Percentiles rank a stretch among this genome's conserved stretches.
phyloP scores from a whole-genome alignment of 371 early-diverging fungal genomes.

The Apophysomyces ossiformis region DNA sequence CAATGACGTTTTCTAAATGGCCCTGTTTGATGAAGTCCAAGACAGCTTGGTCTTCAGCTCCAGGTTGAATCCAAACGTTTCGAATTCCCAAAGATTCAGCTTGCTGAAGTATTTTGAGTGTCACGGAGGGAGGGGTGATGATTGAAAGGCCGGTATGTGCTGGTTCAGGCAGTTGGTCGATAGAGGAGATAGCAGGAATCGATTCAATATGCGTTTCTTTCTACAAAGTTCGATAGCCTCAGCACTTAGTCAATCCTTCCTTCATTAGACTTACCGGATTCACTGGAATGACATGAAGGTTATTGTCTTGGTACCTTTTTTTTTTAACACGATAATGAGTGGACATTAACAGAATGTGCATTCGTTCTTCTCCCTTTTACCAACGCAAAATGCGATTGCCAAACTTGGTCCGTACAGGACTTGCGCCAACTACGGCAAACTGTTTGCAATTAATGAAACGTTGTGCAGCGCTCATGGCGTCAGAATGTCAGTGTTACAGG shows the following conservation, averaged over 20 bases:
- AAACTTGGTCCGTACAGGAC: constrained; percentile 69
- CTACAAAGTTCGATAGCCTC: constrained; percentile 23
- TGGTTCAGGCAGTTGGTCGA: constrained; percentile 51
- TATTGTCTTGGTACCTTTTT: constrained; percentile 43
- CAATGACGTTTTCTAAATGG: constrained; percentile 58
- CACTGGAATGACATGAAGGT: constrained; percentile 50
- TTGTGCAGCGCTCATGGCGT: constrained; percentile 17
- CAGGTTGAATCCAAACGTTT: constrained; percentile 85
- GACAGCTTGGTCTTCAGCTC: constrained; percentile 65
- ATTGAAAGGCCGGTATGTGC: constrained; percentile 63
- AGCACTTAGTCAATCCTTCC: too few relatives aligned
- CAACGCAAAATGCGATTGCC: constrained; percentile 81
- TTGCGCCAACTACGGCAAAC: constrained; percentile 83
- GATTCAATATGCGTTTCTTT: constrained; percentile 58
- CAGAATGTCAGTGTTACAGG: too few relatives aligned
- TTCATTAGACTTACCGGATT: constrained; percentile 37
- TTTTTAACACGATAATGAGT: not conserved
- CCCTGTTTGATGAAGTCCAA: constrained; percentile 54
- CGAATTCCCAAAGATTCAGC: constrained; percentile 68
- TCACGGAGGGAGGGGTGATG: constrained; percentile 81
- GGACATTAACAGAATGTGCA: not conserved
- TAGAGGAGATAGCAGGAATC: constrained; percentile 41
- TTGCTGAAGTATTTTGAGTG: constrained; percentile 62
- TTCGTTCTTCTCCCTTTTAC: constrained; percentile 35
- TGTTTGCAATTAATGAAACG: constrained; percentile 36